phyloP scores from a whole-genome alignment of 495 filamentous ascomycete species.

The Aspergillus diversus region DNA sequence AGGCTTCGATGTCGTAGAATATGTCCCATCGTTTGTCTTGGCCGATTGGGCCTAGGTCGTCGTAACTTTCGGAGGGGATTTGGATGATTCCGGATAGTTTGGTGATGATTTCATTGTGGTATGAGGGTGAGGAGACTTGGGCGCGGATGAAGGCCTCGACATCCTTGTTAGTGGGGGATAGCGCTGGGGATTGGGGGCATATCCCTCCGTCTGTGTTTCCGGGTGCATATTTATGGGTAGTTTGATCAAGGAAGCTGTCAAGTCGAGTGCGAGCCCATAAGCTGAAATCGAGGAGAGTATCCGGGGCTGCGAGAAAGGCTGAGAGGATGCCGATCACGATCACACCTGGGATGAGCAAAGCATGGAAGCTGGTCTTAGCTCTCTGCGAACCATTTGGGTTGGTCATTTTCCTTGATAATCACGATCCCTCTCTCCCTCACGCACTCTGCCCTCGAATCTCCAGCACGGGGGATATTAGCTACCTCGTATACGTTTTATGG shows the following conservation, averaged over 20 bases:
- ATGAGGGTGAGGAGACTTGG: neutral
- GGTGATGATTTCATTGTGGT: neutral
- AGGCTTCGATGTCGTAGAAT: neutral
- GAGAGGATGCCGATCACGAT: neutral
- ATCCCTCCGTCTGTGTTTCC: neutral
- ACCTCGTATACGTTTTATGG: too few relatives aligned
- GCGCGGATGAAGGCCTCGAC: neutral
- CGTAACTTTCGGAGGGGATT: conserved; percentile 3
- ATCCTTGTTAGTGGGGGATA: neutral
- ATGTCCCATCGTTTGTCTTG: neutral
- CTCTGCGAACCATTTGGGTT: neutral
- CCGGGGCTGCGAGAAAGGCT: neutral
- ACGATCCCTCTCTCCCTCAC: neutral
- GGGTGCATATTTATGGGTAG: too few relatives aligned
- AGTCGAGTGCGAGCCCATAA: too few relatives aligned
- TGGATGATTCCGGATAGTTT: conserved; percentile 1
- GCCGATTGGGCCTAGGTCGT: conserved; percentile 3
- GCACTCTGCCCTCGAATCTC: neutral
- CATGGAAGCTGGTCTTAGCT: neutral
- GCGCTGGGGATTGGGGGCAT: neutral
- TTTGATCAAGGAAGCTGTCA: too few relatives aligned
- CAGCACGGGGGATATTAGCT: too few relatives aligned
- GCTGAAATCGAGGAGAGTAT: neutral
- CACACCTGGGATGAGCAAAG: neutral
- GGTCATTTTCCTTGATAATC: neutral